Conservation (phyloP, 1,139 yeast species). For the Geotrichum klebahnii region DNA sequence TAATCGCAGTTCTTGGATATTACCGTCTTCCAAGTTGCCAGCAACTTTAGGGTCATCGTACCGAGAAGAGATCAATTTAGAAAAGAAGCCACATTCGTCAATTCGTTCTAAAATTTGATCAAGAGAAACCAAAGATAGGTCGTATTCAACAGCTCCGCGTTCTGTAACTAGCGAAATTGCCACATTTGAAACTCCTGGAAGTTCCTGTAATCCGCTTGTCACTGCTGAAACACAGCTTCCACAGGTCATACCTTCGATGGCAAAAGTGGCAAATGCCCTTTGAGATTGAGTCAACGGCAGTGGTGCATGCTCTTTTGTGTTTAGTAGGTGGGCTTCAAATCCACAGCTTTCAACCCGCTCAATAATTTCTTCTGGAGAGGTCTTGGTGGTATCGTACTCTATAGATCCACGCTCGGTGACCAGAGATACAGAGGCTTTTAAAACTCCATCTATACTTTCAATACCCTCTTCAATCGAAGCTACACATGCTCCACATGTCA, state of each 20-base stretch:
- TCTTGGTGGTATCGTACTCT: slow-evolving; percentile 42
- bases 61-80: slow-evolving; percentile 40
- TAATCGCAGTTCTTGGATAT: slow-evolving; percentile 33
- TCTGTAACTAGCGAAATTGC: slow-evolving; percentile 73
- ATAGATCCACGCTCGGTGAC: slow-evolving; percentile 69
- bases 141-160: slow-evolving; percentile 57
- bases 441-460: slow-evolving; percentile 48
- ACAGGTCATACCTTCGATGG: too few species aligned
- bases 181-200: slow-evolving; percentile 50
- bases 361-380: too few species aligned
- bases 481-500: slow-evolving; percentile 87
- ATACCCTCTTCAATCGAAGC: slow-evolving; percentile 58
- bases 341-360: too few species aligned
- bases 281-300: too few species aligned
- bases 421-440: slow-evolving; percentile 56
- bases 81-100: slow-evolving; percentile 77
- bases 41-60: too few species aligned
- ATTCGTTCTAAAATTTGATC: slow-evolving; percentile 47
- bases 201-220: slow-evolving; percentile 47
- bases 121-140: slow-evolving; percentile 37
- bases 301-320: too few species aligned
- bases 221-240: slow-evolving; percentile 71
- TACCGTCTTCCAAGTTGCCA: slow-evolving; percentile 38
- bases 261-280: too few species aligned
- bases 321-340: too few species aligned